Evolutionary conservation across 495 filamentous ascomycete species (phyloP).

Genomic region (Daldinia childiae): DNA sequence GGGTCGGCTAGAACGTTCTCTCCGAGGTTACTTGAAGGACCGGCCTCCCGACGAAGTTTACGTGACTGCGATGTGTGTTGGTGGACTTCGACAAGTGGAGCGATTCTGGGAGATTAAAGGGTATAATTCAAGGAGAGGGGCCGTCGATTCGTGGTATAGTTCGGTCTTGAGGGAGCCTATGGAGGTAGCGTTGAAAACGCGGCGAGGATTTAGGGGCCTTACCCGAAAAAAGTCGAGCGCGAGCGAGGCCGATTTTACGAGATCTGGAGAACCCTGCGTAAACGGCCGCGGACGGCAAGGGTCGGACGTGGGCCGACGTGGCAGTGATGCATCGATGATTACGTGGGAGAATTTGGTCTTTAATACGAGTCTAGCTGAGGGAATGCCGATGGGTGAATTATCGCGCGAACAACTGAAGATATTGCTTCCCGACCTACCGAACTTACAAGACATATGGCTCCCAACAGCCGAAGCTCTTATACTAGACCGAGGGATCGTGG

Average conservation of each 20-base stretch:
- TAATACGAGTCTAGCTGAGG: conserved; percentile 60
- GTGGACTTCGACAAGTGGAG: conserved; percentile 64
- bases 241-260: conserved; percentile 31
- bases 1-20: conserved; percentile 62
- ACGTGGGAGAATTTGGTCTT: conserved; percentile 58
- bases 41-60: conserved; percentile 65
- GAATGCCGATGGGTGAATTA: conserved; percentile 63
- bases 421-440: conserved; percentile 60
- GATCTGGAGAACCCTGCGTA: conserved; percentile 23
- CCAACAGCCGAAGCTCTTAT: conserved; percentile 65
- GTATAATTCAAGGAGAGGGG: conserved; percentile 62
- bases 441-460: conserved; percentile 61
- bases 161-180: conserved; percentile 54
- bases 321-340: conserved; percentile 47
- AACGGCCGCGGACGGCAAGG: conserved; percentile 42
- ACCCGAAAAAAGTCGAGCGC: conserved; percentile 60
- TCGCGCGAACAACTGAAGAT: conserved; percentile 56
- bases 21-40: conserved; percentile 66
- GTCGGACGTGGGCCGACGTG: conserved; percentile 42
- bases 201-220: conserved; percentile 57
- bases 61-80: conserved; percentile 62
- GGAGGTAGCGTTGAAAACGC: conserved; percentile 54
- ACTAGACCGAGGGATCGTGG: conserved; percentile 62
- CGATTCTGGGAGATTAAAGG: conserved; percentile 67
- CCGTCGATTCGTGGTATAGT: conserved; percentile 64